Percentiles rank a stretch among this genome's conserved stretches.
Conservation (phyloP, 169 alveolate species). For the Eimeria maxima region DNA sequence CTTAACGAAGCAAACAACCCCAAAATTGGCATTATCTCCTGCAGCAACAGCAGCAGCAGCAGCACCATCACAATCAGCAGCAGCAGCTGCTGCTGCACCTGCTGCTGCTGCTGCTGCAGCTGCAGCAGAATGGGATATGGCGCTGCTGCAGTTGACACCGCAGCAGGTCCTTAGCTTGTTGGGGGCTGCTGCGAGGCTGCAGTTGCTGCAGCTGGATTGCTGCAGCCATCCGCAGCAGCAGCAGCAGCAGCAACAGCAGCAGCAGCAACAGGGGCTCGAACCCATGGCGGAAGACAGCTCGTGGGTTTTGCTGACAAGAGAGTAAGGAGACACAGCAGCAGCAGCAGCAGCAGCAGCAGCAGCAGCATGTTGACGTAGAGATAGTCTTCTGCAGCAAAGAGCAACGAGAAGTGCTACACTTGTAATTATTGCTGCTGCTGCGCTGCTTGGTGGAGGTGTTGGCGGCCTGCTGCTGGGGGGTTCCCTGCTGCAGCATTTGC, state of each 20-base stretch:
- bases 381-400: no score
- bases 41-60: no score
- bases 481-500: conserved; percentile 9
- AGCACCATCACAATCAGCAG: no score
- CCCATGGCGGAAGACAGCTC: background rate
- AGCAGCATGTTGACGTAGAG: no score
- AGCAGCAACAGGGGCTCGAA: background rate
- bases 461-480: background rate
- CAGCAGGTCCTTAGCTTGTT: no score
- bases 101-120: no score
- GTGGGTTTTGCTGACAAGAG: background rate
- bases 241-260: conserved; percentile 23
- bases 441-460: background rate
- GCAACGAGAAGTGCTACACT: no score
- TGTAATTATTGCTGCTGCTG: background rate
- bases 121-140: no score
- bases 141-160: no score
- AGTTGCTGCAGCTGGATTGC: conserved; percentile 2
- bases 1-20: no score
- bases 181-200: conserved; percentile 42
- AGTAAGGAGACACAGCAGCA: conserved; percentile 6
- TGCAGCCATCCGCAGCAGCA: background rate
- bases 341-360: conserved; percentile 42
- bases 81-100: no score
- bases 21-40: no score